phyloP scores from a whole-genome alignment of 139 green algal species.

The Diplosphaera chodatii region DNA sequence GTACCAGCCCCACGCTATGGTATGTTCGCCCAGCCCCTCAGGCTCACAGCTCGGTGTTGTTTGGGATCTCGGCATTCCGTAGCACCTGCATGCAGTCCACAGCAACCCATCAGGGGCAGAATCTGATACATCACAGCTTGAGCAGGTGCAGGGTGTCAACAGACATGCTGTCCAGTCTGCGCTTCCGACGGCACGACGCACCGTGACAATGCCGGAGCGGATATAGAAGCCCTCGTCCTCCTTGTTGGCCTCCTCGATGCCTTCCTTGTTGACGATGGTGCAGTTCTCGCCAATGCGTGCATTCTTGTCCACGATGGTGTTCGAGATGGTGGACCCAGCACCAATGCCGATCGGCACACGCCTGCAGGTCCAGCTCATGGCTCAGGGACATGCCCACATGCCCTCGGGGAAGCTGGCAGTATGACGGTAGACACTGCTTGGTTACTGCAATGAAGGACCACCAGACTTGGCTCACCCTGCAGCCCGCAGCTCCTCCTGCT shows the following conservation, averaged over 20 bases:
- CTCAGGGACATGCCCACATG: too few species aligned
- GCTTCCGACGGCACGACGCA: too few species aligned
- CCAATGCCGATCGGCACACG: slow-evolving; percentile 92
- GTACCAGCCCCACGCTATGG: too few species aligned
- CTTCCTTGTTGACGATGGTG: slow-evolving; percentile 89
- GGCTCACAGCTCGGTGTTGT: slow-evolving; percentile 74
- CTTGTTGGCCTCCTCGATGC: slow-evolving; percentile 76
- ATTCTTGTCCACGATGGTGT: slow-evolving; percentile 99
- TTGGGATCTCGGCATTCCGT: slow-evolving; percentile 74
- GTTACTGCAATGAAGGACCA: too few species aligned
- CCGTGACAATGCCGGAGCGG: slow-evolving; percentile 87
- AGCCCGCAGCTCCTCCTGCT: slow-evolving; percentile 51
- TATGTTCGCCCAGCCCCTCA: too few species aligned
- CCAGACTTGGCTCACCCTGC: slow-evolving; percentile 27
- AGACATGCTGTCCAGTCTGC: too few species aligned
- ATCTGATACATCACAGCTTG: too few species aligned
- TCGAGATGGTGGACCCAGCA: slow-evolving; percentile 62
- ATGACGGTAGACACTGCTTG: too few species aligned
- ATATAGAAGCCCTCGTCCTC: slow-evolving; percentile 92
- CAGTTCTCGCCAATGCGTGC: slow-evolving; percentile 87
- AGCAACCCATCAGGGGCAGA: too few species aligned
- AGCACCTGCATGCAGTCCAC: slow-evolving; percentile 59
- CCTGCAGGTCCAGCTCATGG: too few species aligned
- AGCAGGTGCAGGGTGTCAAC: too few species aligned
- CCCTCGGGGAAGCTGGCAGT: too few species aligned